Conservation (phyloP, 768 basidiomycete genomes). For the Suillus americanus region DNA sequence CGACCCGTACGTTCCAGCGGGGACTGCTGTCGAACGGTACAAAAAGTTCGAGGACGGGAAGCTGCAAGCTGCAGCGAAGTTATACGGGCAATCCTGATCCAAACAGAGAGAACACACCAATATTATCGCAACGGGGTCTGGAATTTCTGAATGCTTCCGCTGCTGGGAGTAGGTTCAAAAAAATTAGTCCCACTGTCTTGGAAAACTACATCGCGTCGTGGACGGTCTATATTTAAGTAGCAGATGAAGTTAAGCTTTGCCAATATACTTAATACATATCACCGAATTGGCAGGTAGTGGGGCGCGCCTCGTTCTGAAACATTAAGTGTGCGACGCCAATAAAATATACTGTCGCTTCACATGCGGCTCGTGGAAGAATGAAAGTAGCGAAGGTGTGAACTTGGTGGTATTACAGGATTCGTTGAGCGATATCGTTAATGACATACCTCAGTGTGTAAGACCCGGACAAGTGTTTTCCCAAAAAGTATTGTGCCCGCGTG, state of each 20-base stretch:
- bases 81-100: neutral
- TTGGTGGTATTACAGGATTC: neutral
- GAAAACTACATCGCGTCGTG: neutral
- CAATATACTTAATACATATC: neutral
- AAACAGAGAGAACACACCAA: neutral
- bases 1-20: constrained; percentile 30
- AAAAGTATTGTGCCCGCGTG: neutral
- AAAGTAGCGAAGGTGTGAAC: neutral
- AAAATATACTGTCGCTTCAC: neutral
- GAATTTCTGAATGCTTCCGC: neutral
- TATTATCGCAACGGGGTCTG: neutral
- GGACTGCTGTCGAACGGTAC: constrained; percentile 15
- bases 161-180: neutral
- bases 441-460: neutral
- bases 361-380: neutral
- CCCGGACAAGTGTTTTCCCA: neutral
- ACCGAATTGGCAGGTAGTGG: neutral
- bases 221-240: neutral
- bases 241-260: neutral
- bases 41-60: constrained; percentile 31
- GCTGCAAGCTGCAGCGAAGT: constrained; percentile 13
- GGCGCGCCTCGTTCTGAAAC: neutral
- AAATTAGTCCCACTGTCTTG: neutral
- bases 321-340: neutral
- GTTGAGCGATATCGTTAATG: neutral